Conservation (phyloP, 129 eudicot species). For the Escallonia rubra region DNA sequence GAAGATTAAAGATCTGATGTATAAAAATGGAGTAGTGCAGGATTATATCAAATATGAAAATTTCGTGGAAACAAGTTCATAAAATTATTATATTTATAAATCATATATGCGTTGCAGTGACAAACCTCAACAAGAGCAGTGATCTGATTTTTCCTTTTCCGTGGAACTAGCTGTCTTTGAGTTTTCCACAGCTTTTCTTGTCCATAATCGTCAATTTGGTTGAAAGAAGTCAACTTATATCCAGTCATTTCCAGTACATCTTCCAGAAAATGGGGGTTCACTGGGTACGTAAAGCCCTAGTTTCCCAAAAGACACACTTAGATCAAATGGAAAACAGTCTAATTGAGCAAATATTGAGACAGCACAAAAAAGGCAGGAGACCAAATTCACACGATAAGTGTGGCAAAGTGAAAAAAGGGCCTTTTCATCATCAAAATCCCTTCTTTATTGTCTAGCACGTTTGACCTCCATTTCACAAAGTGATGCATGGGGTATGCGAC, state of each 20-base stretch:
- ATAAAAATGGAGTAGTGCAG: background rate
- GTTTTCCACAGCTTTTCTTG: constrained; percentile 72
- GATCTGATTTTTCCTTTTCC: constrained; percentile 88
- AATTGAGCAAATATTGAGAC: background rate
- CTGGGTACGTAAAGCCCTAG: constrained; percentile 93
- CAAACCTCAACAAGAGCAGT: constrained; percentile 86
- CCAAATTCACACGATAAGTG: background rate
- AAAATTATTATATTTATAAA: background rate
- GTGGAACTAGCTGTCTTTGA: constrained; percentile 68
- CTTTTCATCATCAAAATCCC: background rate
- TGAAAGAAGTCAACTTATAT: constrained; percentile 66
- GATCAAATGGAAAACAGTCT: constrained; percentile 8
- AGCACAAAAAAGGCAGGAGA: constrained; percentile 5
- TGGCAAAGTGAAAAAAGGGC: background rate
- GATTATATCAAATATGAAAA: background rate
- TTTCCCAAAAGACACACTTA: constrained; percentile 16
- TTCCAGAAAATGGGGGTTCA: constrained; percentile 74
- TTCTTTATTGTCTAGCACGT: too few species aligned
- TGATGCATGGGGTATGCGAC: too few species aligned
- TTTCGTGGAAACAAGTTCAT: too few species aligned
- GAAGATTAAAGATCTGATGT: too few species aligned
- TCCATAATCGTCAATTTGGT: constrained; percentile 96
- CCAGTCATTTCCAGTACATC: constrained; percentile 70
- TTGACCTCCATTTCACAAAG: too few species aligned
- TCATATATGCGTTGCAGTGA: background rate